phyloP scores from a whole-genome alignment of 192 early-diverging fungal species.

The Blastocladiella britannica region DNA sequence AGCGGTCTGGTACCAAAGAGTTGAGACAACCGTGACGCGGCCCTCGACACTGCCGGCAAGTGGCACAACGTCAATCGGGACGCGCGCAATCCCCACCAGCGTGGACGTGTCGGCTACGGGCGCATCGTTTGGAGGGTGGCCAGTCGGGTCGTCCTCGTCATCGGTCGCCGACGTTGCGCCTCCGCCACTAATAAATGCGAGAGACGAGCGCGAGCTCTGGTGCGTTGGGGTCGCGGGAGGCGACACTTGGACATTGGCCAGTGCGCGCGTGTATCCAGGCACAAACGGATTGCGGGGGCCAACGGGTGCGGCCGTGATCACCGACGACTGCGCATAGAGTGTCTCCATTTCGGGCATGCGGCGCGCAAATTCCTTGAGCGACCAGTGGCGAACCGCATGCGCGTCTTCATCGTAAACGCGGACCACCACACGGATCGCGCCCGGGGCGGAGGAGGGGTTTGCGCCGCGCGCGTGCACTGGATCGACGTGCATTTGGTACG shows the following conservation, averaged over 20 bases:
- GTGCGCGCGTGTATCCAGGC: background rate
- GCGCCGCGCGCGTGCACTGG: background rate
- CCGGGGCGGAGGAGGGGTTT: background rate
- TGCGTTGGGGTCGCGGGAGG: background rate
- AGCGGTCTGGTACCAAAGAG: background rate
- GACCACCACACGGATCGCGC: conserved; percentile 19
- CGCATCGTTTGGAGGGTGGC: no score
- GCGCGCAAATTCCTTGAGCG: background rate
- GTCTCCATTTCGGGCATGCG: background rate
- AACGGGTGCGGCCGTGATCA: no score
- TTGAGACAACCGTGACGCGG: no score
- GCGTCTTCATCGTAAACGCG: background rate
- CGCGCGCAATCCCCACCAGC: background rate
- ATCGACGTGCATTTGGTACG: conserved; percentile 69
- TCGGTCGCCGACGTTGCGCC: no score
- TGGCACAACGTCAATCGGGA: no score
- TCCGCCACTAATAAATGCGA: no score
- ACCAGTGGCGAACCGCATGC: conserved; percentile 1
- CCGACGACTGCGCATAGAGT: background rate
- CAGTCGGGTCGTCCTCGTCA: no score
- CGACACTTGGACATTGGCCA: background rate
- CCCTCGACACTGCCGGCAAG: no score
- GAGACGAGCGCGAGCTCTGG: no score
- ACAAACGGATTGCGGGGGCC: background rate
- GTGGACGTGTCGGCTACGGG: background rate